Conservation (phyloP, 768 basidiomycete genomes). For the Psilocybe sp. region DNA sequence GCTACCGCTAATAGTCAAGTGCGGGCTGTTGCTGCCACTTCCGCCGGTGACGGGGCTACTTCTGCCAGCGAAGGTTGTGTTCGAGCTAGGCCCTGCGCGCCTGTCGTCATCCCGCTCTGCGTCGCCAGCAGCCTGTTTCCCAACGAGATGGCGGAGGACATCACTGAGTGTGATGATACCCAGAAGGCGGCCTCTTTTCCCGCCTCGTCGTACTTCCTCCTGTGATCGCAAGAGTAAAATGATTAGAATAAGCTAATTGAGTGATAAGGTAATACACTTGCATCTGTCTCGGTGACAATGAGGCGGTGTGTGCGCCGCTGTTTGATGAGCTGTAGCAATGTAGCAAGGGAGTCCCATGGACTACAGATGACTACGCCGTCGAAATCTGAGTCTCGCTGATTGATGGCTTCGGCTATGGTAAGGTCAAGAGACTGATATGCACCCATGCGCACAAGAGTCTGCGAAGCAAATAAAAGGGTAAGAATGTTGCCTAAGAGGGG, state of each 20-base stretch:
- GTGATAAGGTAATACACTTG: constrained; percentile 27
- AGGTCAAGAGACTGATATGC: constrained; percentile 96
- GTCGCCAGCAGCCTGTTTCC: constrained; percentile 54
- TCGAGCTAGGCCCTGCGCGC: no score
- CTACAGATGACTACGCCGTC: constrained; percentile 96
- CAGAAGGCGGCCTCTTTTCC: constrained; percentile 78
- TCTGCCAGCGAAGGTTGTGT: no score
- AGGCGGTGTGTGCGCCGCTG: constrained; percentile 92
- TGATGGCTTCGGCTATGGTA: constrained; percentile 88
- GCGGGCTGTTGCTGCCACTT: no score
- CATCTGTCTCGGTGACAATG: constrained; percentile 93
- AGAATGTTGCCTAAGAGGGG: constrained; percentile 6
- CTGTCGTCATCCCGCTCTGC: constrained; percentile 26
- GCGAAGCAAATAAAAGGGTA: background rate
- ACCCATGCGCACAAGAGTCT: constrained; percentile 94
- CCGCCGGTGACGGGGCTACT: no score
- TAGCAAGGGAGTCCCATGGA: constrained; percentile 86
- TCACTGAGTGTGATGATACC: constrained; percentile 90
- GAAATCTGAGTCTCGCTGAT: constrained; percentile 91
- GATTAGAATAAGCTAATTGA: constrained; percentile 1
- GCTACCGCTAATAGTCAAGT: no score
- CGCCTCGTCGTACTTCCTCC: constrained; percentile 80
- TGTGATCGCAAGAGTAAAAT: constrained; percentile 20
- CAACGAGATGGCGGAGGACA: constrained; percentile 81
- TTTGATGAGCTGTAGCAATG: constrained; percentile 87